Percentiles rank a stretch among this genome's conserved stretches.
Evolutionary conservation across 768 basidiomycete genomes (phyloP).

Genomic region (Tricholoma flavovirens): DNA sequence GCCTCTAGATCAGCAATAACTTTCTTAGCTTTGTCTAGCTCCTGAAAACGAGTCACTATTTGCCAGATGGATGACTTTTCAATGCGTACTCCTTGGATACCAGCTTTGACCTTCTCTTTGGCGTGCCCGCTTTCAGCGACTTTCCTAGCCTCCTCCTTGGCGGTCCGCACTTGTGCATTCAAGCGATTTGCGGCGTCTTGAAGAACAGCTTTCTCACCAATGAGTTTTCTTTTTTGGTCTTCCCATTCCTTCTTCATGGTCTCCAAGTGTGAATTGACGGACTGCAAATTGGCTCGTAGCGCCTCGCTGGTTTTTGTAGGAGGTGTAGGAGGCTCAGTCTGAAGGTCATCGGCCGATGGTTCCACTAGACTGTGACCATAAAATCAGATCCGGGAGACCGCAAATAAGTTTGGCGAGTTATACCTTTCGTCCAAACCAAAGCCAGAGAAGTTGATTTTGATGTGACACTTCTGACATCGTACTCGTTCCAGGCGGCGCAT

Average conservation of each 20-base stretch:
- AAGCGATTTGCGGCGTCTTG: conserved; percentile 67
- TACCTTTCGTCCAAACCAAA: conserved; percentile 61
- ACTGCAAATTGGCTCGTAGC: conserved; percentile 51
- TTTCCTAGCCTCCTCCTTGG: conserved; percentile 52
- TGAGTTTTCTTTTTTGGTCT: conserved; percentile 53
- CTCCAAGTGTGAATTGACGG: conserved; percentile 59
- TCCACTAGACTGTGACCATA: conserved; percentile 44
- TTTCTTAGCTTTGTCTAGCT: conserved; percentile 61
- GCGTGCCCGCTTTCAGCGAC: conserved; percentile 48
- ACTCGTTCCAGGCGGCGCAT: conserved; percentile 51
- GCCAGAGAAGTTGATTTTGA: conserved; percentile 50
- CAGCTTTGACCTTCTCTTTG: conserved; percentile 41
- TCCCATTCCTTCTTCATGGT: conserved; percentile 66
- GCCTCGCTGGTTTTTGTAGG: conserved; percentile 64
- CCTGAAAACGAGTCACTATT: conserved; percentile 35
- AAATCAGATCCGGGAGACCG: conserved; percentile 1
- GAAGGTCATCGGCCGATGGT: conserved; percentile 38
- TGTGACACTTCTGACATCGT: conserved; percentile 65
- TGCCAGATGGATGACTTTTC: not conserved
- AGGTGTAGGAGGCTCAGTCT: conserved; percentile 59
- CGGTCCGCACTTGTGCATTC: conserved; percentile 51
- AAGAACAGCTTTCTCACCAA: conserved; percentile 68
- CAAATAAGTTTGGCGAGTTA: not conserved
- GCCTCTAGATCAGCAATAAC: conserved; percentile 65
- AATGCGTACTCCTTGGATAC: conserved; percentile 50